Evolutionary conservation across 805 yeast species (phyloP).

Genomic region (Candida bentonensis): DNA sequence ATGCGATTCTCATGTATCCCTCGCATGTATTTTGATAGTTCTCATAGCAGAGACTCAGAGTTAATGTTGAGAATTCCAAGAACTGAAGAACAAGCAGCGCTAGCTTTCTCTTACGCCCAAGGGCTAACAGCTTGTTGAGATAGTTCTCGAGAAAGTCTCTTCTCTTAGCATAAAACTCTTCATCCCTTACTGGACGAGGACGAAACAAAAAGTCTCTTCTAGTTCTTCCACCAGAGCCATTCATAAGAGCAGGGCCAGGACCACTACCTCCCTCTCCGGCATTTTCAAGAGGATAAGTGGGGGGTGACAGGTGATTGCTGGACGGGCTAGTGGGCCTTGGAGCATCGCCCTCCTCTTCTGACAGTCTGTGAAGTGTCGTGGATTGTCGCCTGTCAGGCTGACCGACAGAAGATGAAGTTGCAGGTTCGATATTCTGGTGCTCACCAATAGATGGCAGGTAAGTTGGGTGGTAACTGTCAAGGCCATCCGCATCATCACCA

Average conservation of each 20-base stretch:
- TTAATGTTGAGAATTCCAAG: constrained; percentile 79
- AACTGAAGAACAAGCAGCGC: constrained; percentile 56
- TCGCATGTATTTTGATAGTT: constrained; percentile 75
- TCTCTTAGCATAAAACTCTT: background rate
- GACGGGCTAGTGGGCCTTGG: no score
- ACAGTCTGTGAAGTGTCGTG: background rate
- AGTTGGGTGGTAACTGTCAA: no score
- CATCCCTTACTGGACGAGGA: no score
- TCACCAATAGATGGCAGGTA: background rate
- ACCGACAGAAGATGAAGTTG: background rate
- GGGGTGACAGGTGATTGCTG: no score
- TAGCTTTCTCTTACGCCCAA: constrained; percentile 69
- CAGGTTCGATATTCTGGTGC: background rate
- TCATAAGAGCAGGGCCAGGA: background rate
- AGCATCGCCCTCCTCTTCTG: background rate
- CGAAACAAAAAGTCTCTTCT: no score
- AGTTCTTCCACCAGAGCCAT: background rate
- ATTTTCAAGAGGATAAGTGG: no score
- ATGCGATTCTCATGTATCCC: constrained; percentile 66
- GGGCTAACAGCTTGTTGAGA: constrained; percentile 43
- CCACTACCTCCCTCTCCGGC: background rate
- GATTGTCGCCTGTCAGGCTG: background rate
- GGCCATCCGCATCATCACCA: background rate
- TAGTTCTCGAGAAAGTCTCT: constrained; percentile 42
- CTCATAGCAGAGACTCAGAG: constrained; percentile 72